Base-by-base conservation (phyloP, 148 eudicot species). In the Rhododendron molle region DNA sequence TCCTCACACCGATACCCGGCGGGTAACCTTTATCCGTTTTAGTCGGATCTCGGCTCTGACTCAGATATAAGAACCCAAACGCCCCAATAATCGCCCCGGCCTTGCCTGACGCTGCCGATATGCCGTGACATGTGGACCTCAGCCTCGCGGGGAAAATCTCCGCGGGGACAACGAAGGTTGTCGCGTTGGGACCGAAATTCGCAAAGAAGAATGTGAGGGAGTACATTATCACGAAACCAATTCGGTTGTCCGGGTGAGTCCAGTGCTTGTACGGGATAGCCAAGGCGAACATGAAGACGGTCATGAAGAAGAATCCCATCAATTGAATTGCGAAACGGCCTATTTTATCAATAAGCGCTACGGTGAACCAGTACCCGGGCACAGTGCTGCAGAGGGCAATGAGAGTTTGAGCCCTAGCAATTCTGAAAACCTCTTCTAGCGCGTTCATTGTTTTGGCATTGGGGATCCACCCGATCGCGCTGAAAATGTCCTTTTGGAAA, bases 141-240 rank as follows among this genome's bases (percentile, higher is more conserved):
- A 76, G 44, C 80, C 80, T 76, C 1, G 80, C 80, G 0, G 80
- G 80, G 30, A 76, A 76, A 43, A 76, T 76, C 80, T 76, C 80
- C 0, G 80, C 80, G 0, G 80, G 80, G 2, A 76, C 80, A 0
- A 76, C 80, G 10, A 76, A 76, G n/a, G 80, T 76, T 0, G 80
- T 76, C 15, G 80, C 80, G 15, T 76, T 76, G 12, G 80, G 80
- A 3, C 80, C 80, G 6, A 76, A 76, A 23, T 76, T 76, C 0
- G 80, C 80, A 14, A 76, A 76, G 80, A 76, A 76, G 80, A 76
- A 76, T 3, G 80, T 76, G 28, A 76, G 80, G 12, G 80, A 76
- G 28, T 76, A 76, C 28, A 76, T 21, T 9, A 76, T 3, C 28
- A 76, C 80, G 7, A 76, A 76, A 0, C 80, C 80, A 1, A 76